Conservation (phyloP, 2,329 filamentous ascomycete species). For the Colletotrichum karsti region DNA sequence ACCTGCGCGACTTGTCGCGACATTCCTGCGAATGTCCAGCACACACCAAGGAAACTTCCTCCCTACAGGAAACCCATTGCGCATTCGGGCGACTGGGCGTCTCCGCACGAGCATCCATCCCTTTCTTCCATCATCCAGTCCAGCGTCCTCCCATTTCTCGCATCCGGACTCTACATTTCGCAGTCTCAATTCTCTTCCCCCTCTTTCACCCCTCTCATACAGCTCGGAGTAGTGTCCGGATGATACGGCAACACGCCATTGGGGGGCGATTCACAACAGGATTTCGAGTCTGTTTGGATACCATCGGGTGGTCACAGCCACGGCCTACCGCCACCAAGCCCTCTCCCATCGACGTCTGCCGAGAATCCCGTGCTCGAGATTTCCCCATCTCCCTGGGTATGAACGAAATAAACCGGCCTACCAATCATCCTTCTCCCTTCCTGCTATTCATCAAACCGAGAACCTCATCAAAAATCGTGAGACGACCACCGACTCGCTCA, state of each 20-base stretch:
- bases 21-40: not conserved
- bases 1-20: not conserved
- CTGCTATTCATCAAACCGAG: not conserved
- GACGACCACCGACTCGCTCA: not conserved
- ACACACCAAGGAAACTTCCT: not conserved
- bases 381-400: not conserved
- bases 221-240: conserved; percentile 1
- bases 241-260: not conserved
- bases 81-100: too few relatives aligned
- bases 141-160: not conserved
- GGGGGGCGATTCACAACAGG: not conserved
- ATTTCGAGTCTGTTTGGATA: too few relatives aligned
- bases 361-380: not conserved
- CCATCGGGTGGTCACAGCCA: too few relatives aligned
- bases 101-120: not conserved
- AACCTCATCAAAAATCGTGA: conserved; percentile 3
- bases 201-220: not conserved
- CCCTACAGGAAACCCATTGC: too few relatives aligned
- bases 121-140: not conserved
- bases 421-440: too few relatives aligned
- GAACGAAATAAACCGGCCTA: too few relatives aligned
- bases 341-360: not conserved
- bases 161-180: not conserved
- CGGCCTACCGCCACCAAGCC: too few relatives aligned
- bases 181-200: not conserved